These are phyloP conservation scores for Boechera divaricarpa DNA, from an alignment of 345 rosid genomes.

Conservation along the genomic window DNA sequence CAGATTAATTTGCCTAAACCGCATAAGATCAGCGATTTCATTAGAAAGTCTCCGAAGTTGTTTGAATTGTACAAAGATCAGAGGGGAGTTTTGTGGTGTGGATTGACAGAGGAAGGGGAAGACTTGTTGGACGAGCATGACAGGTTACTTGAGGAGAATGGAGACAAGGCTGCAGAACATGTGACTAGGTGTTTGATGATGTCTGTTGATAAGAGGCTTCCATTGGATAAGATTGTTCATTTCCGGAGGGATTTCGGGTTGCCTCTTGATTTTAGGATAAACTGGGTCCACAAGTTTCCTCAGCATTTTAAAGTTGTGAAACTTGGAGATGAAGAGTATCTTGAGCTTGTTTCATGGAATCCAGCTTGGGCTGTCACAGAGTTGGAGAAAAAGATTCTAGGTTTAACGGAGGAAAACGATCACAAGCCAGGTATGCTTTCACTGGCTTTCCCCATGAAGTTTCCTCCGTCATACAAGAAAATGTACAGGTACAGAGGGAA, in stretches of 20 bases:
- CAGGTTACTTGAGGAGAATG: slow-evolving; percentile 63
- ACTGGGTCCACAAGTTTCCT: slow-evolving; percentile 76
- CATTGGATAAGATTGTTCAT: slow-evolving; percentile 67
- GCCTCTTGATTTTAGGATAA: slow-evolving; percentile 72
- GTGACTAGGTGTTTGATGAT: slow-evolving; percentile 85
- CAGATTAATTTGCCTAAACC: slow-evolving; percentile 73
- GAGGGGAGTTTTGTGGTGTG: slow-evolving; percentile 80
- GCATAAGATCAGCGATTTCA: slow-evolving; percentile 65
- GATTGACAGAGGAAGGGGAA: slow-evolving; percentile 69
- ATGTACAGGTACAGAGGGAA: slow-evolving; percentile 74
- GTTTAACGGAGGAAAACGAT: slow-evolving; percentile 48
- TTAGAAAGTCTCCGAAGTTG: slow-evolving; percentile 73
- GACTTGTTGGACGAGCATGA: slow-evolving; percentile 67
- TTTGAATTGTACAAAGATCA: slow-evolving; percentile 80
- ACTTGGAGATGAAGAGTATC: slow-evolving; percentile 56
- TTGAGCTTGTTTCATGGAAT: slow-evolving; percentile 82
- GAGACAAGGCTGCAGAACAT: slow-evolving; percentile 70
- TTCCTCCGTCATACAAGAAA: slow-evolving; percentile 77
- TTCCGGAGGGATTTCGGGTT: slow-evolving; percentile 88
- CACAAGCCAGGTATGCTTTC: slow-evolving; percentile 76
- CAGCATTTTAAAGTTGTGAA: slow-evolving; percentile 64
- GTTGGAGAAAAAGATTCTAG: slow-evolving; percentile 70
- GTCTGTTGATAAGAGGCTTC: slow-evolving; percentile 67
- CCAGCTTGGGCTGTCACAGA: slow-evolving; percentile 84
- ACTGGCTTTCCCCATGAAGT: slow-evolving; percentile 75